These are phyloP conservation scores for Tuber microsphaerosporum DNA, from an alignment of 495 filamentous ascomycete species.

Conservation along the genomic window DNA sequence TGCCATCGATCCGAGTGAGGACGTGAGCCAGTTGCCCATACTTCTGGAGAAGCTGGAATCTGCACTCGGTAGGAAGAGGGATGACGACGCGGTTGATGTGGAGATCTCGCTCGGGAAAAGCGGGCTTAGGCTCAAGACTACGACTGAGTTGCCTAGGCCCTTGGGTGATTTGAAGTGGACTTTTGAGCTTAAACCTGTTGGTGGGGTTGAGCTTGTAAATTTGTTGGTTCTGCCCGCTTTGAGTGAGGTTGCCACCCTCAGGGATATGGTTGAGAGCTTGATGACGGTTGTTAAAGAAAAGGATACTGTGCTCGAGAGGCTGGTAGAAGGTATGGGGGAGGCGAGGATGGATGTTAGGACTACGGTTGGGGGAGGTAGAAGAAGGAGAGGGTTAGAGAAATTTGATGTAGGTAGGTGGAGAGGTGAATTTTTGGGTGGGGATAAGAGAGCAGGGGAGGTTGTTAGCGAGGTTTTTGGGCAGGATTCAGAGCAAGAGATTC, in stretches of 20 bases:
- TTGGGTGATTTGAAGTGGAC: constrained; percentile 65
- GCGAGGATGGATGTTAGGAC: constrained; percentile 60
- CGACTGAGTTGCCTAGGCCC: constrained; percentile 58
- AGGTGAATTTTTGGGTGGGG: constrained; percentile 33
- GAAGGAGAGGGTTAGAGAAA: constrained; percentile 51
- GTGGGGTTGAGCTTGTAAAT: constrained; percentile 51
- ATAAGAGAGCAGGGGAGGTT: constrained; percentile 42
- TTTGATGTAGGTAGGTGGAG: constrained; percentile 52
- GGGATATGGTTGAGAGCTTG: constrained; percentile 51
- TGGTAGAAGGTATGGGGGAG: constrained; percentile 71
- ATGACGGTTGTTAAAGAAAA: constrained; percentile 61
- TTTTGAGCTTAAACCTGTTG: constrained; percentile 52
- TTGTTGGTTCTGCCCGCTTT: constrained; percentile 66
- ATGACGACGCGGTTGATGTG: constrained; percentile 41
- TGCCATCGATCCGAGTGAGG: constrained; percentile 80
- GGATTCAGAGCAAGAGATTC: constrained; percentile 17
- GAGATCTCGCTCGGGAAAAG: constrained; percentile 36
- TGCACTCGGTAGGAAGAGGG: constrained; percentile 47
- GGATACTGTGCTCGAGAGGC: constrained; percentile 65
- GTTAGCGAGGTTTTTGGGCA: constrained; percentile 41
- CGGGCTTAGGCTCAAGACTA: constrained; percentile 54
- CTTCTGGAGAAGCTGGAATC: constrained; percentile 66
- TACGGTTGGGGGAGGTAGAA: constrained; percentile 61
- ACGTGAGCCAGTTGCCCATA: constrained; percentile 59
- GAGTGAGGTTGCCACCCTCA: constrained; percentile 50